Conservation (phyloP, 2,329 filamentous ascomycete species). For the Stylonectria norvegica region DNA sequence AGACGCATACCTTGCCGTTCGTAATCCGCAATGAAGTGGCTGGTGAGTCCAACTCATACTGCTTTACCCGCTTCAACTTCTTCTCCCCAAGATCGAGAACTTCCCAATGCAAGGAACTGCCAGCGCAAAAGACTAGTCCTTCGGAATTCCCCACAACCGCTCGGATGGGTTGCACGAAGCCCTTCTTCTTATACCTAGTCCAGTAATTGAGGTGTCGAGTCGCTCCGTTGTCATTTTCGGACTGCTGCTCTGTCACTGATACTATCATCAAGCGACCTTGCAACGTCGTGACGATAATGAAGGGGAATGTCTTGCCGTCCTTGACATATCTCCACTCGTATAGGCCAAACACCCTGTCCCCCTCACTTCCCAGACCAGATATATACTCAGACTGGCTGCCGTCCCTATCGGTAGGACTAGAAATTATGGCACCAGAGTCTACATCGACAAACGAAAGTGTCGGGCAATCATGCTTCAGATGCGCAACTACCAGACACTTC, state of each 20-base stretch:
- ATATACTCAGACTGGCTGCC: slow-evolving; percentile 46
- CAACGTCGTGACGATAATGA: slow-evolving; percentile 58
- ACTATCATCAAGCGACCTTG: slow-evolving; percentile 55
- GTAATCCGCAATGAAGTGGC: slow-evolving; percentile 48
- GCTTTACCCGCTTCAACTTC: slow-evolving; percentile 46
- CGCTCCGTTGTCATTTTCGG: slow-evolving; percentile 12
- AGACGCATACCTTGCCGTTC: slow-evolving; percentile 46
- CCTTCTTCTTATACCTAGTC: slow-evolving; percentile 50
- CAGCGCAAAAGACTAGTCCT: slow-evolving; percentile 54
- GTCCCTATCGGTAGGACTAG: slow-evolving; percentile 42
- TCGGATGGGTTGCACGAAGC: slow-evolving; percentile 48
- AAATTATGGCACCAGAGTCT: slow-evolving; percentile 51
- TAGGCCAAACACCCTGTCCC: slow-evolving; percentile 59
- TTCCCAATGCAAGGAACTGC: slow-evolving; percentile 54
- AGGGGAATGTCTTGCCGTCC: slow-evolving; percentile 56
- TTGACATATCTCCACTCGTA: slow-evolving; percentile 61
- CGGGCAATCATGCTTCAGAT: slow-evolving; percentile 38
- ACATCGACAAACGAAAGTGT: slow-evolving; percentile 56
- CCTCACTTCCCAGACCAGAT: slow-evolving; percentile 52
- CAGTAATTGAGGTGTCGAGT: slow-evolving; percentile 44
- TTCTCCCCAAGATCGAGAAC: slow-evolving; percentile 49
- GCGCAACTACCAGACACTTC: slow-evolving; percentile 52
- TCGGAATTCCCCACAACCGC: slow-evolving; percentile 53
- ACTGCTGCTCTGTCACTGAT: slow-evolving; percentile 38
- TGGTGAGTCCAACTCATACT: slow-evolving; percentile 50